Evolutionary conservation across 768 basidiomycete species (phyloP), one percentile per base, ranked within the genome.

Genomic region (Glaciozyma antarctica): DNA sequence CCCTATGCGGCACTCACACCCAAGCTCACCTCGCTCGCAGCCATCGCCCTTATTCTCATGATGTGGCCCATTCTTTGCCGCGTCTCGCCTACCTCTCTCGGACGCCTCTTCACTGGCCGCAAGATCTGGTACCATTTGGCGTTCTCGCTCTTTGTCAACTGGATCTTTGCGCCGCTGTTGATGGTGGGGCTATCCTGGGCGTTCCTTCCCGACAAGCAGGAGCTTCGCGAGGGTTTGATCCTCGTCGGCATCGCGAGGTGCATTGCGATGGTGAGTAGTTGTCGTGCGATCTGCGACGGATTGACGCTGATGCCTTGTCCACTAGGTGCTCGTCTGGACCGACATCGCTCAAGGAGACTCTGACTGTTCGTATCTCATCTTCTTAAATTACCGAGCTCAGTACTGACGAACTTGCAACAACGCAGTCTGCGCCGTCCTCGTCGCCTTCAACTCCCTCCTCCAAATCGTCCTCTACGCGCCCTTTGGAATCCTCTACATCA

Each of bases 141-240:
- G 10, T 79, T 90, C 43, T 87, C 86, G 7, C 70, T 90, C 38
- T 28, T 84, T 32, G 77, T 90, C 30, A 68, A 68, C 43, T 91
- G 89, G 90, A 80, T 90, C 63, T 66, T 87, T 22, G 88, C 85
- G 1, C 88, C 89, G 0, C 80, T 90, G 54, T 73, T 89, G 22
- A 91, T 91, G 88, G 81, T 90, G n/a, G 88, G 79, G 1, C 75
- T 88, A 30, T 88, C 88, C 2, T 90, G 88, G 87, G 88, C 86
- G 8, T 87, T 87, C 8, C 80, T 91, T 0, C 88, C 88, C 0
- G 88, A 91, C 73, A 66, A 75, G 12, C 69, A 74, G 84, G 32
- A 80, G 1, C 86, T 89, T 72, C 81, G 88, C 34, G 82, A 83
- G 1, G 89, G 90, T 2, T 84, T 91, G 3, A 86, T 91, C 72